Conservation (phyloP, 129 eudicot species). For the Saposhnikovia divaricata region DNA sequence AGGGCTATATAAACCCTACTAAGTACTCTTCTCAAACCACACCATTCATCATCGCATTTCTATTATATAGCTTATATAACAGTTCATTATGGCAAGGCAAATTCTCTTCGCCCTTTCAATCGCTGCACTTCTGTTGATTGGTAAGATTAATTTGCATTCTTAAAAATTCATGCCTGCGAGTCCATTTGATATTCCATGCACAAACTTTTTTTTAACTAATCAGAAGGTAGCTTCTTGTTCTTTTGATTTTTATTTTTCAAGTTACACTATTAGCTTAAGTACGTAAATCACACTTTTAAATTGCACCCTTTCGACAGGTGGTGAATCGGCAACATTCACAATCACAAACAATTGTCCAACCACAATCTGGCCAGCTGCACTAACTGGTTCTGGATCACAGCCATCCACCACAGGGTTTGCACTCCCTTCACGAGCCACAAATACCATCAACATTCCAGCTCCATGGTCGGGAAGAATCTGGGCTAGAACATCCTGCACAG, state of each 20-base stretch:
- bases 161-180: neutral
- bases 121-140: neutral
- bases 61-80: neutral
- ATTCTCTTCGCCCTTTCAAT: neutral
- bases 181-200: too few relatives aligned
- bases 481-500: constrained; percentile 2
- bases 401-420: neutral
- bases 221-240: too few relatives aligned
- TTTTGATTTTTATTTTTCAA: too few relatives aligned
- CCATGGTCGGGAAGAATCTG: neutral
- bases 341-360: neutral
- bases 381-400: neutral
- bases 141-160: neutral
- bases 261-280: too few relatives aligned
- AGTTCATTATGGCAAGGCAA: neutral
- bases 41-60: neutral
- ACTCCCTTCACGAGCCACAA: neutral
- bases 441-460: neutral
- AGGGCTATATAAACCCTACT: neutral
- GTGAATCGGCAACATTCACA: constrained; percentile 8
- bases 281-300: neutral
- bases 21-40: neutral
- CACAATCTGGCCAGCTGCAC: constrained; percentile 5
- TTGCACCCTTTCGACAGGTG: neutral
- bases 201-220: too few relatives aligned